Percentiles rank a stretch among this genome's conserved stretches.
These are phyloP conservation scores for Penicillium longicatenatum DNA, from an alignment of 495 filamentous ascomycete species.

Conservation along the genomic window DNA sequence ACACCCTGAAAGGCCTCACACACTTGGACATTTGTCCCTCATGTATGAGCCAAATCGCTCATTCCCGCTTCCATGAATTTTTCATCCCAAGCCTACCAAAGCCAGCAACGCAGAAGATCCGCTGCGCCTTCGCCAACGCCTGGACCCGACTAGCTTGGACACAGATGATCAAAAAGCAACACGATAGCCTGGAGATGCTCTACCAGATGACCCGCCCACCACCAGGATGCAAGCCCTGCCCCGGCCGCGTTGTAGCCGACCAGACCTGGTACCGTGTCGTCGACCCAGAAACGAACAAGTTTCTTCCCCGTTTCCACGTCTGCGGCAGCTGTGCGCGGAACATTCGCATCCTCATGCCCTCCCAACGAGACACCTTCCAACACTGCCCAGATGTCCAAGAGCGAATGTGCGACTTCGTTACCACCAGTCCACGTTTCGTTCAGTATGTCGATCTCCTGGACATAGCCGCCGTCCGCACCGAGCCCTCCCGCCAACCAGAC, in stretches of 20 bases:
- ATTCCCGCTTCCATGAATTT: slow-evolving; percentile 53
- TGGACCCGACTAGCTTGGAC: slow-evolving; percentile 72
- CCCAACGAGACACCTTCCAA: slow-evolving; percentile 51
- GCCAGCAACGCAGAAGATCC: slow-evolving; percentile 39
- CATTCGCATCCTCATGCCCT: slow-evolving; percentile 53
- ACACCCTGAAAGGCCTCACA: slow-evolving; percentile 57
- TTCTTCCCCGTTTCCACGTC: slow-evolving; percentile 57
- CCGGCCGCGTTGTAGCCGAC: slow-evolving; percentile 47
- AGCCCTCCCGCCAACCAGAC: slow-evolving; percentile 43
- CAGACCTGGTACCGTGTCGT: slow-evolving; percentile 61
- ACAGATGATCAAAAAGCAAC: slow-evolving; percentile 58
- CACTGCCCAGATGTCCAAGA: slow-evolving; percentile 29
- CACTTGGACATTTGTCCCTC: slow-evolving; percentile 65
- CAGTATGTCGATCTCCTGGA: slow-evolving; percentile 65
- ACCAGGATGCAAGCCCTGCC: slow-evolving; percentile 47
- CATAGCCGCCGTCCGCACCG: slow-evolving; percentile 50
- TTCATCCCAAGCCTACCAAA: slow-evolving; percentile 52
- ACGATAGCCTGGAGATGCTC: slow-evolving; percentile 56
- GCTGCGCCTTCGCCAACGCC: slow-evolving; percentile 62
- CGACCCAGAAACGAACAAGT: slow-evolving; percentile 53
- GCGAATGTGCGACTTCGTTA: slow-evolving; percentile 51
- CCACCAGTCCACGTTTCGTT: slow-evolving; percentile 56
- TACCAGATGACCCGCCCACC: slow-evolving; percentile 52
- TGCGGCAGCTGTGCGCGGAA: slow-evolving; percentile 57
- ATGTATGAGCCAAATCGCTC: slow-evolving; percentile 58